phyloP scores from a whole-genome alignment of 192 early-diverging fungal genomes.

The Backusella sp. region DNA sequence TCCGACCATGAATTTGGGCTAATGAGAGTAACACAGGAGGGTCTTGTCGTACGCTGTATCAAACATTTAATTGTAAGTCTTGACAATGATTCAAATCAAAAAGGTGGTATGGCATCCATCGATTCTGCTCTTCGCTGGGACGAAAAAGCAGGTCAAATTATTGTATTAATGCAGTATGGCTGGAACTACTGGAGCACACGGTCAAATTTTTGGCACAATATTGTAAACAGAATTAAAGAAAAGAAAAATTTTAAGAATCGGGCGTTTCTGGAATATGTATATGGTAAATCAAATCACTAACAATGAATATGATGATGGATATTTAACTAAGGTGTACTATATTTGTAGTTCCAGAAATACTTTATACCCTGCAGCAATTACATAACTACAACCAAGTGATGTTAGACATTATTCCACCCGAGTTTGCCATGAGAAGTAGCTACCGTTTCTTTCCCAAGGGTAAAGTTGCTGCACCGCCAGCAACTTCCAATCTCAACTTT shows the following conservation, averaged over 20 bases:
- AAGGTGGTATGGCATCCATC: constrained; percentile 26
- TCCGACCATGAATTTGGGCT: constrained; percentile 30
- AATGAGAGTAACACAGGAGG: constrained; percentile 30
- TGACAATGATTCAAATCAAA: constrained; percentile 24
- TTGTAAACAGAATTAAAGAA: constrained; percentile 31
- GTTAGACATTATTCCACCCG: constrained; percentile 36
- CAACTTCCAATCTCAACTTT: neutral
- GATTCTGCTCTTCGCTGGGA: constrained; percentile 38
- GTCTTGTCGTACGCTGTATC: constrained; percentile 33
- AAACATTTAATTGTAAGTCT: constrained; percentile 37
- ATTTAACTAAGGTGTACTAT: neutral
- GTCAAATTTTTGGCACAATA: constrained; percentile 29
- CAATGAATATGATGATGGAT: neutral
- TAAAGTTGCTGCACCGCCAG: neutral
- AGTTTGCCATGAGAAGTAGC: constrained; percentile 22
- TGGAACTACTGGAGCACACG: constrained; percentile 34
- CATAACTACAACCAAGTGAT: constrained; percentile 20
- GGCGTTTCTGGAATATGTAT: constrained; percentile 30
- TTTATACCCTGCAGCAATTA: constrained; percentile 25
- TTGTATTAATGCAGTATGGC: constrained; percentile 38
- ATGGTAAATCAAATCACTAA: constrained; percentile 15
- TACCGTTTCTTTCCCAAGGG: constrained; percentile 11
- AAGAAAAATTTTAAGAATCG: constrained; percentile 33
- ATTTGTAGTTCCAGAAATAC: constrained; percentile 25
- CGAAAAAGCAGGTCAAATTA: constrained; percentile 29